phyloP scores from a whole-genome alignment of 2,329 filamentous ascomycete species.

The Chaetomiaceae sp. region DNA sequence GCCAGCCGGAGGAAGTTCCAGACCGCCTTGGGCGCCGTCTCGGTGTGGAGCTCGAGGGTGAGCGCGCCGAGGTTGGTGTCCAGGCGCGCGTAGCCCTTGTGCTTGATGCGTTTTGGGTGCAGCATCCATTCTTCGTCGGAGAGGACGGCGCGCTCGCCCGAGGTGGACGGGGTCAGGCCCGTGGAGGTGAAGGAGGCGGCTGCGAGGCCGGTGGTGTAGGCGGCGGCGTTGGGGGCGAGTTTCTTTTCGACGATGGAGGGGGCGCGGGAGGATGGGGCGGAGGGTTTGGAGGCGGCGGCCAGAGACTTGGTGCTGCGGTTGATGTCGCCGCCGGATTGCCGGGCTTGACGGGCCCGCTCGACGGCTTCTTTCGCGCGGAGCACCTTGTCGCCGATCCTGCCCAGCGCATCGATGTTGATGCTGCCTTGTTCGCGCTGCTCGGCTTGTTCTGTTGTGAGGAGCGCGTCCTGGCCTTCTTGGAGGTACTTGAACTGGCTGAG shows the following conservation, averaged over 20 bases:
- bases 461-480: slow-evolving; percentile 70
- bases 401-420: slow-evolving; percentile 77
- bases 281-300: slow-evolving; percentile 2
- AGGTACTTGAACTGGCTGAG: slow-evolving; percentile 85
- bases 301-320: slow-evolving; percentile 49
- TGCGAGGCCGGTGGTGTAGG: slow-evolving; percentile 84
- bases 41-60: slow-evolving; percentile 84
- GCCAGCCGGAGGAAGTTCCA: slow-evolving; percentile 94
- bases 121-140: slow-evolving; percentile 97
- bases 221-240: slow-evolving; percentile 75
- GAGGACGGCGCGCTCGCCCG: slow-evolving; percentile 76
- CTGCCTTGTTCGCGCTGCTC: slow-evolving; percentile 60
- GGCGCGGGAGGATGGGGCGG: slow-evolving; percentile 25
- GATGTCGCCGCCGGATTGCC: slow-evolving; percentile 56
- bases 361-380: slow-evolving; percentile 88
- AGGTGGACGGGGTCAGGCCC: slow-evolving; percentile 86
- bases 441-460: slow-evolving; percentile 65
- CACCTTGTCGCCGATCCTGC: slow-evolving; percentile 75
- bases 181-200: slow-evolving; percentile 95
- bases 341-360: slow-evolving; percentile 77
- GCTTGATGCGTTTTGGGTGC: slow-evolving; percentile 80
- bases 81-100: slow-evolving; percentile 86
- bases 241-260: slow-evolving; percentile 54
- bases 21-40: slow-evolving; percentile 86
- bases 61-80: slow-evolving; percentile 80